Evolutionary conservation across 2,329 filamentous ascomycete genomes (phyloP), one percentile per base, ranked within the genome.

Genomic region (Amauroascus verrucosus): DNA sequence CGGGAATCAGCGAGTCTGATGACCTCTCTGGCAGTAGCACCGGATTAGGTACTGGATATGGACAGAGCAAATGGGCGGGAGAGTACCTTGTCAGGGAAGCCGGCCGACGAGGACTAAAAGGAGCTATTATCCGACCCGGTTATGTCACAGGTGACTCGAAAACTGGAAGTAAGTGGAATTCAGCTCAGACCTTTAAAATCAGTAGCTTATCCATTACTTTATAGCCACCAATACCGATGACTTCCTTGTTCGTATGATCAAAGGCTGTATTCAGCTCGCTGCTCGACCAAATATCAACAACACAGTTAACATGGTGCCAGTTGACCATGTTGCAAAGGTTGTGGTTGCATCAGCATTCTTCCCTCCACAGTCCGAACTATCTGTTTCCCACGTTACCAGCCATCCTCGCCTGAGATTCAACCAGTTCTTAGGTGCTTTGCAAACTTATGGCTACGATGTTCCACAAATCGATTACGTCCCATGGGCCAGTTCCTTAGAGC

Each of bases 221-320:
- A 18, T 55, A 63, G 79, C 80, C 57, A 85, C 73, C 66, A 88
- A 85, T 67, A 90, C 83, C 0, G 91, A 97, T 64, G 91, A 96
- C 69, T 97, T 96, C 74, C 72, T 97, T 6, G 79, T 95, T 59
- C 82, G 91, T 37, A 81, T 96, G 71, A 72, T 84, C 54, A 95
- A 96, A 72, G 90, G 88, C 54, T 95, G 88, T 63, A 75, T 95
- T 48, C 90, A 97, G 69, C 75, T 96, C 2, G 73, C 73, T 1
- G 76, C 77, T 2, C 78, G 88, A 0, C 91, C 90, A 1, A 77
- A 80, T 60, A 94, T 96, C 60, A 70, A 76, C 66, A 97, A 95
- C 73, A 87, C 88, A 0, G 82, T 96, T 68, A 97, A 96, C 72
- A 82, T 84, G 67, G 86, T 95, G 0, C 90, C 91, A 0, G 89